Evolutionary conservation across 2,329 filamentous ascomycete species (phyloP).

Genomic region (Leptoxyphium fumago): DNA sequence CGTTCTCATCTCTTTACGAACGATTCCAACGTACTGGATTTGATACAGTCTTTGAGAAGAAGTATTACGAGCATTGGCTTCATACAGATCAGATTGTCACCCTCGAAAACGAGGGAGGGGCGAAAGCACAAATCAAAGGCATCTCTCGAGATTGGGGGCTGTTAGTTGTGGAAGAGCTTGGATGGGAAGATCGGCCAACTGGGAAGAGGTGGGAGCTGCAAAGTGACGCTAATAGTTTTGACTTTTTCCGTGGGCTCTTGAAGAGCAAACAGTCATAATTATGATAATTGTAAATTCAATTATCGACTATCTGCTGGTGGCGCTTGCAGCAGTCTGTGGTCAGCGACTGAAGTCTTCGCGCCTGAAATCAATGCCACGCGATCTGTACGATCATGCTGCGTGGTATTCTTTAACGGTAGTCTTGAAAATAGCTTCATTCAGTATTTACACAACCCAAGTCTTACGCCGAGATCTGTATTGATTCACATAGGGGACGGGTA

Average conservation of each 20-base stretch:
- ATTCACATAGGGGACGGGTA: background rate
- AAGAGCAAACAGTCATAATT: constrained; percentile 46
- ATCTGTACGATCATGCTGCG: no score
- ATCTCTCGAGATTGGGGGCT: constrained; percentile 89
- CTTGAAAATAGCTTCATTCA: background rate
- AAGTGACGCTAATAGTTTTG: constrained; percentile 96
- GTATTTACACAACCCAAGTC: background rate
- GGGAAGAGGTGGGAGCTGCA: constrained; percentile 73
- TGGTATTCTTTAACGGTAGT: no score
- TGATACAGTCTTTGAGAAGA: constrained; percentile 51
- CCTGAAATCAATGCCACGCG: no score
- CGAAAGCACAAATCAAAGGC: constrained; percentile 62
- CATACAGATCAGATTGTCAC: constrained; percentile 56
- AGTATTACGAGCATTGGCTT: constrained; percentile 75
- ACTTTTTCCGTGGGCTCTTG: constrained; percentile 83
- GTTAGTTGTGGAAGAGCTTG: constrained; percentile 69
- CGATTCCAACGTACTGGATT: constrained; percentile 66
- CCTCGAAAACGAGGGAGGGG: constrained; percentile 66
- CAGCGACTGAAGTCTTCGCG: background rate
- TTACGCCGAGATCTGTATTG: background rate
- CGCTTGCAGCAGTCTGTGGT: background rate
- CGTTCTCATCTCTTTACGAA: constrained; percentile 63
- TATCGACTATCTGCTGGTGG: no score
- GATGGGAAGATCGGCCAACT: constrained; percentile 54
- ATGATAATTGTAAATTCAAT: no score